Conservation (phyloP, 495 filamentous ascomycete species). For the Usnea hakonensis region DNA sequence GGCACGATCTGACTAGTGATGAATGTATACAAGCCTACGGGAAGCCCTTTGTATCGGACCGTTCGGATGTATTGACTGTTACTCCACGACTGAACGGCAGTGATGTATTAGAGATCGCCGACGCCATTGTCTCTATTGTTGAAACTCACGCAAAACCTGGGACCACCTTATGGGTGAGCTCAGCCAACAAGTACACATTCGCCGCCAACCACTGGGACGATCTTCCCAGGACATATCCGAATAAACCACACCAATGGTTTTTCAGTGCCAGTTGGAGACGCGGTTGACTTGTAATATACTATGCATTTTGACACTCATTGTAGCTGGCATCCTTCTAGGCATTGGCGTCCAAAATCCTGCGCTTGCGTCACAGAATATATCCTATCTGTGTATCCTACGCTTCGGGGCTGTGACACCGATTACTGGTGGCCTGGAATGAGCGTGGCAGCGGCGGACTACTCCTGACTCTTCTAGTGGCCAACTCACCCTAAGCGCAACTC, state of each 20-base stretch:
- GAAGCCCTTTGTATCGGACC: neutral
- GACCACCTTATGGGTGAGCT: neutral
- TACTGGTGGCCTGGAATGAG: constrained; percentile 16
- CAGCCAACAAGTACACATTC: constrained; percentile 4
- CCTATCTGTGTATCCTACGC: constrained; percentile 22
- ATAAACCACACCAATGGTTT: constrained; percentile 9
- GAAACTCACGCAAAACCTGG: no score
- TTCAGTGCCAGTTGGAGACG: constrained; percentile 15
- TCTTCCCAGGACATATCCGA: neutral
- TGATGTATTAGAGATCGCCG: neutral
- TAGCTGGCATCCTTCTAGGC: neutral
- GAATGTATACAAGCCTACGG: constrained; percentile 11
- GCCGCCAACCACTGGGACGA: neutral
- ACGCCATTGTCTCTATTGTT: no score
- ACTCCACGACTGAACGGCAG: constrained; percentile 2
- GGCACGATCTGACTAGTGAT: constrained; percentile 7
- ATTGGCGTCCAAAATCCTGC: neutral
- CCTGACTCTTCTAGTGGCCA: constrained; percentile 30
- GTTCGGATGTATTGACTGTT: constrained; percentile 11
- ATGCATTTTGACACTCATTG: constrained; percentile 8
- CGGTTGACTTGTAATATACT: constrained; percentile 19
- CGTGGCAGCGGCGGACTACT: constrained; percentile 20
- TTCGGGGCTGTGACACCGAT: constrained; percentile 26
- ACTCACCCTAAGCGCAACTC: constrained; percentile 38
- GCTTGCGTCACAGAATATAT: neutral